Percentiles rank a stretch among this genome's conserved stretches.
phyloP scores from a whole-genome alignment of 805 yeast genomes.

The Pichia gijzeniarum region DNA sequence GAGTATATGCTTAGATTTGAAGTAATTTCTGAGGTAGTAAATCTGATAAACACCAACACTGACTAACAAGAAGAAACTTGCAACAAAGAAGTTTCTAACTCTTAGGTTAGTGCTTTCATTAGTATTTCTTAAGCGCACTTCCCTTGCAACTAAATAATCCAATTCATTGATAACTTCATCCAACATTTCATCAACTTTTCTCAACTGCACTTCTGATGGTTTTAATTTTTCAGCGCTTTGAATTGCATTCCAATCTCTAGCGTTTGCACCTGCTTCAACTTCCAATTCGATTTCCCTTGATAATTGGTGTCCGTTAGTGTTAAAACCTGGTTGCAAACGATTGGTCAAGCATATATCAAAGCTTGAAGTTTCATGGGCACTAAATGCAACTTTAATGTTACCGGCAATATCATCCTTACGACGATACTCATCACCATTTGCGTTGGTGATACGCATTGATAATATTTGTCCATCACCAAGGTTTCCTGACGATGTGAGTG shows the following conservation, averaged over 20 bases:
- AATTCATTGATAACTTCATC: conserved; percentile 76
- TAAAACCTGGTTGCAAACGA: conserved; percentile 35
- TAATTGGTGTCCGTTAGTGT: conserved; percentile 32
- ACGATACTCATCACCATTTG: conserved; percentile 80
- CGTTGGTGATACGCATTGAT: conserved; percentile 61
- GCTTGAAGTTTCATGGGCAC: conserved; percentile 74
- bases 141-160: conserved; percentile 80
- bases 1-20: conserved; percentile 77
- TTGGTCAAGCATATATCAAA: conserved; percentile 91
- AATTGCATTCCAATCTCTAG: conserved; percentile 94
- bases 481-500: conserved; percentile 65
- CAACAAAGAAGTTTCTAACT: conserved; percentile 78
- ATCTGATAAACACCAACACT: conserved; percentile 91
- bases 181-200: conserved; percentile 79
- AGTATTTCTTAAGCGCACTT: conserved; percentile 90
- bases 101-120: conserved; percentile 94
- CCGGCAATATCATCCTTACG: conserved; percentile 73
- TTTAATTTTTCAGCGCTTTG: conserved; percentile 90
- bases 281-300: conserved; percentile 80
- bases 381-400: conserved; percentile 69
- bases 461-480: conserved; percentile 84
- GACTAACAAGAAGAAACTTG: conserved; percentile 61
- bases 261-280: conserved; percentile 92
- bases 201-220: conserved; percentile 86
- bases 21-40: conserved; percentile 84